These are phyloP conservation scores for Sporothrix humicola DNA, from an alignment of 2,329 filamentous ascomycete genomes.

Conservation along the genomic window DNA sequence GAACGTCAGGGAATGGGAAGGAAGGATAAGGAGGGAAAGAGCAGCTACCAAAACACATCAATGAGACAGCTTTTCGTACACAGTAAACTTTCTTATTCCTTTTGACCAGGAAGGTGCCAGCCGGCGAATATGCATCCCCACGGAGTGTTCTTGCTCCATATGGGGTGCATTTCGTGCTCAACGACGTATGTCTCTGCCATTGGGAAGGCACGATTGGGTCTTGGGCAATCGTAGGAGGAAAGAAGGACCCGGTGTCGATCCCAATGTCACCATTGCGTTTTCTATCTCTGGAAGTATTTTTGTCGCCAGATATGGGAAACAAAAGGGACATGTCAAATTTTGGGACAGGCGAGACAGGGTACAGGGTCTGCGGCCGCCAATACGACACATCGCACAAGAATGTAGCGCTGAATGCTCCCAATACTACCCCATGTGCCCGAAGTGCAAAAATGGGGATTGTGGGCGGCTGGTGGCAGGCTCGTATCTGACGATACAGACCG, in stretches of 20 bases:
- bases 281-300: neutral
- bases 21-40: neutral
- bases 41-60: neutral
- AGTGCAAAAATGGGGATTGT: neutral
- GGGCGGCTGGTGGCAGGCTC: no score
- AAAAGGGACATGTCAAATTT: neutral
- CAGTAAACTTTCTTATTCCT: neutral
- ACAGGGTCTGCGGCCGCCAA: neutral
- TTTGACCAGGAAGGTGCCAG: slow-evolving; percentile 9
- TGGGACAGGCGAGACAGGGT: neutral
- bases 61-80: neutral
- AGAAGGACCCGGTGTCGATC: slow-evolving; percentile 26
- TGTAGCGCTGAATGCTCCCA: slow-evolving; percentile 4
- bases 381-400: slow-evolving; percentile 16
- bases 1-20: neutral
- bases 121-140: neutral
- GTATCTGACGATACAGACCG: neutral
- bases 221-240: slow-evolving; percentile 6
- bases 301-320: neutral
- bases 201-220: slow-evolving; percentile 26
- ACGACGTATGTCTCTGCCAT: neutral
- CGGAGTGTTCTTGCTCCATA: slow-evolving; percentile 14
- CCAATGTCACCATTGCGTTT: slow-evolving; percentile 26
- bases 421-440: slow-evolving; percentile 19
- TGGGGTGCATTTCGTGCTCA: neutral